Conservation (phyloP, 495 filamentous ascomycete genomes). For the Lepidopterella palustris region DNA sequence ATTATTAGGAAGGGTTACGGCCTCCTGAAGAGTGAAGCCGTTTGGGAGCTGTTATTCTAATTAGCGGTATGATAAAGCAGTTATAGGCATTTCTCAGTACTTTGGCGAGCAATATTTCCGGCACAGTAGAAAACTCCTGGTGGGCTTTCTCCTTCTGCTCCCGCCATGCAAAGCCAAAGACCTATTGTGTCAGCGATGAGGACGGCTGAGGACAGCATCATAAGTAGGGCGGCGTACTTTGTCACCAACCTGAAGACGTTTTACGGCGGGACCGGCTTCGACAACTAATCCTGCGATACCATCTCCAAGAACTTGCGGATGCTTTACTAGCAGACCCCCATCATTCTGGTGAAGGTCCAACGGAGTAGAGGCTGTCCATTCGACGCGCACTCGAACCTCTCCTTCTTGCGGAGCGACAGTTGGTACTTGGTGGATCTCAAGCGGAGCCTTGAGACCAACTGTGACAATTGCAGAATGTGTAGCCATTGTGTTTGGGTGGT, state of each 20-base stretch:
- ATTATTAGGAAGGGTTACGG: constrained; percentile 47
- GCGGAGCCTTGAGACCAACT: constrained; percentile 9
- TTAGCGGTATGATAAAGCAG: too few species aligned
- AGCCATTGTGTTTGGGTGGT: constrained; percentile 7
- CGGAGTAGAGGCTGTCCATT: constrained; percentile 49
- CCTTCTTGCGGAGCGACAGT: constrained; percentile 11
- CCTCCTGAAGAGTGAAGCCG: constrained; percentile 38
- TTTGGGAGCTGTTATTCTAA: constrained; percentile 41
- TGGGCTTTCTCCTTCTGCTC: constrained; percentile 38
- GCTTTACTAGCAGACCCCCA: constrained; percentile 42
- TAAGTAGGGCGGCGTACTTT: background rate
- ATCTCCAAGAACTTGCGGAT: constrained; percentile 36
- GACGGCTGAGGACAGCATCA: too few species aligned
- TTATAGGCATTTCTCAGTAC: constrained; percentile 37
- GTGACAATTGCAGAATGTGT: constrained; percentile 21
- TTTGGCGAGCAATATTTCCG: constrained; percentile 24
- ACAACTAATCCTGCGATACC: constrained; percentile 42
- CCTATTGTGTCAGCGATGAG: constrained; percentile 33
- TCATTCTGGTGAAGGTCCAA: constrained; percentile 51
- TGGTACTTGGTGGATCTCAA: constrained; percentile 11
- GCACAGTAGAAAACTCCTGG: constrained; percentile 32
- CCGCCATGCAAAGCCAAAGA: constrained; percentile 46
- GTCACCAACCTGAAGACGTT: constrained; percentile 37
- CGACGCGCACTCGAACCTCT: constrained; percentile 21
- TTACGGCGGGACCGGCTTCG: constrained; percentile 38